A percentile compares a stretch with the other conserved stretches of the same genome.
phyloP scores from a whole-genome alignment of 345 rosid species.

The Iberis pinnata region DNA sequence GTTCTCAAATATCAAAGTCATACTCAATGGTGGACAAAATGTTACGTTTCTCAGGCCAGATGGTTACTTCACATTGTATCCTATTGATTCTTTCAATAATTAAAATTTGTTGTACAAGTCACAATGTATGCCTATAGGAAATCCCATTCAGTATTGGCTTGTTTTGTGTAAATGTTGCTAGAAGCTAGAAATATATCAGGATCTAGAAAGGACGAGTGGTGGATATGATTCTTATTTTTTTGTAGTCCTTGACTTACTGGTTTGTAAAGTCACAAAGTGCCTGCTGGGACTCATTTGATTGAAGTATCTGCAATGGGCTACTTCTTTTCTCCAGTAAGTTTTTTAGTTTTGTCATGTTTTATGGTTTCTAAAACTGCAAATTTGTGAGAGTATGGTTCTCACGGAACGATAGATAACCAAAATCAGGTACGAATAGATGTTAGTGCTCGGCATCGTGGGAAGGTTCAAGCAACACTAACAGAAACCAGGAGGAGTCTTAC shows the following conservation, averaged over 20 bases:
- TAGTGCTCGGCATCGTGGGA: constrained; percentile 89
- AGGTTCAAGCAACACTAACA: constrained; percentile 89
- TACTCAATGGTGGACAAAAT: constrained; percentile 75
- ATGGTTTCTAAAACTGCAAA: neutral
- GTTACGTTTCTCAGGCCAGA: constrained; percentile 80
- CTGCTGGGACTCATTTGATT: constrained; percentile 93
- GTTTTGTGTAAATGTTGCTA: too few relatives aligned
- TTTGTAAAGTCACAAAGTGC: constrained; percentile 61
- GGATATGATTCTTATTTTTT: too few relatives aligned
- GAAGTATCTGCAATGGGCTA: constrained; percentile 82
- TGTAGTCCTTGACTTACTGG: constrained; percentile 51
- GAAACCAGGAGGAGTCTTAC: constrained; percentile 78
- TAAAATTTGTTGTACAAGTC: neutral
- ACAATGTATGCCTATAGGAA: too few relatives aligned
- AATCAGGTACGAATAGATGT: constrained; percentile 97
- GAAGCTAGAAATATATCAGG: too few relatives aligned
- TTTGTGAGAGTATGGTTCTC: neutral
- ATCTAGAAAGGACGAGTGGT: too few relatives aligned
- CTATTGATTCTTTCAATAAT: neutral
- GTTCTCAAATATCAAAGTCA: constrained; percentile 62
- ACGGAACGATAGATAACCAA: constrained; percentile 10
- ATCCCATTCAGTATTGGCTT: too few relatives aligned
- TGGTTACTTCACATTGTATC: constrained; percentile 93
- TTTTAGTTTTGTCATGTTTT: neutral
- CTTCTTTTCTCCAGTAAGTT: constrained; percentile 89